Evolutionary conservation across 2,329 filamentous ascomycete species (phyloP).

Genomic region (Dendryphion nanum): DNA sequence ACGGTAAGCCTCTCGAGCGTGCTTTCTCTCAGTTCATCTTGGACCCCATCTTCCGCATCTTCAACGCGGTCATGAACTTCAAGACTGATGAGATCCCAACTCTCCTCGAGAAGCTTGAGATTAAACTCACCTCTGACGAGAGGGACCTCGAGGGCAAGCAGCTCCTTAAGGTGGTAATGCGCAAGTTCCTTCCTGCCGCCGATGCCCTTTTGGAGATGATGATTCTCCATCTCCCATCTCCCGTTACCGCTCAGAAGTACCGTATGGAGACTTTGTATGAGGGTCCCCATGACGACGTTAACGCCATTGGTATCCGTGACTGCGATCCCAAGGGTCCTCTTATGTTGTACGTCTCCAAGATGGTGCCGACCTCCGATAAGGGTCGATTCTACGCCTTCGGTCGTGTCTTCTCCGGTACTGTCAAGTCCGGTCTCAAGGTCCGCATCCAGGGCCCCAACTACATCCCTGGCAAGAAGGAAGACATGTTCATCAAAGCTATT

Average conservation of each 20-base stretch:
- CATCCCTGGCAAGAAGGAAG: constrained; percentile 95
- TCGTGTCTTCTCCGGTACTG: constrained; percentile 99
- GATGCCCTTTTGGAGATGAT: constrained; percentile 99
- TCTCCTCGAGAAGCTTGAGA: constrained; percentile 88
- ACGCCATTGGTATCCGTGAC: constrained; percentile 95
- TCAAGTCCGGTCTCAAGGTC: constrained; percentile 97
- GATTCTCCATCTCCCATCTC: constrained; percentile 98
- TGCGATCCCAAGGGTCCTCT: constrained; percentile 97
- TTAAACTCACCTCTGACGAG: constrained; percentile 87
- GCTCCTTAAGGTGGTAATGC: constrained; percentile 97
- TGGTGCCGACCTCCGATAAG: constrained; percentile 99
- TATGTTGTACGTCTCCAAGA: constrained; percentile 99
- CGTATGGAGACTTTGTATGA: constrained; percentile 98
- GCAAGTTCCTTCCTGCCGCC: constrained; percentile 96
- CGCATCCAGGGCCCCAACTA: constrained; percentile 99
- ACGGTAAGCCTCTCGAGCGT: constrained; percentile 91
- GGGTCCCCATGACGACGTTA: constrained; percentile 89
- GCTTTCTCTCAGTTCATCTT: constrained; percentile 99
- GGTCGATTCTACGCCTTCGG: constrained; percentile 99
- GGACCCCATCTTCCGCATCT: constrained; percentile 99
- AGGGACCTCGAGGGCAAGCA: constrained; percentile 94
- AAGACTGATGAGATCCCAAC: constrained; percentile 87
- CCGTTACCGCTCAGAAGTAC: constrained; percentile 93
- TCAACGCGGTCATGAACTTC: constrained; percentile 95
- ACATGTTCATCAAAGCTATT: constrained; percentile 98